phyloP scores from a whole-genome alignment of 768 basidiomycete genomes.

The Dictyophora rubrovolvata region DNA sequence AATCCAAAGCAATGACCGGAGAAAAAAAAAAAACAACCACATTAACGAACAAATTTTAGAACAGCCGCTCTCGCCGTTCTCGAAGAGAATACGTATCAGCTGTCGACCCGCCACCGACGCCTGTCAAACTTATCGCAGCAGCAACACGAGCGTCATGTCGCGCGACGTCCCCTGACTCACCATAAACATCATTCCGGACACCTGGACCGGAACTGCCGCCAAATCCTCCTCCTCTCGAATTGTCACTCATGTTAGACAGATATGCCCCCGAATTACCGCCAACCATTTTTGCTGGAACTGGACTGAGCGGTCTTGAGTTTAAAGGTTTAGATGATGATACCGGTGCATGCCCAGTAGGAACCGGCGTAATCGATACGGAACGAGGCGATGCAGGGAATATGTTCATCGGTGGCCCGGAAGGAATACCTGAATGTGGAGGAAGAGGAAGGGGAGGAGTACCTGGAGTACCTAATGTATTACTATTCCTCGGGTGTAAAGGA shows the following conservation, averaged over 20 bases:
- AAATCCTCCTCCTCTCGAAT: not conserved
- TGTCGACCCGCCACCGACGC: constrained; percentile 3
- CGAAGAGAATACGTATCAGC: not conserved
- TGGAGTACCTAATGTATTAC: not conserved
- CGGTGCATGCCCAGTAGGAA: constrained; percentile 1
- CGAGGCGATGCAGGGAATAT: constrained; percentile 3
- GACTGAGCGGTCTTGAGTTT: constrained; percentile 6
- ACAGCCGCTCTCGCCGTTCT: constrained; percentile 6
- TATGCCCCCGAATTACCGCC: not conserved
- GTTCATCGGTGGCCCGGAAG: not conserved
- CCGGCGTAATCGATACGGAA: constrained; percentile 4
- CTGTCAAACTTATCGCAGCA: not conserved
- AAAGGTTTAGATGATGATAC: constrained; percentile 2
- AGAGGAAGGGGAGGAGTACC: not conserved
- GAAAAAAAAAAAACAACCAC: not conserved
- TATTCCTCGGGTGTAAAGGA: not conserved
- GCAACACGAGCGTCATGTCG: not conserved
- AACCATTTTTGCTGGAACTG: constrained; percentile 3
- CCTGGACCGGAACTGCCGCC: not conserved
- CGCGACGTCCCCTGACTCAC: not conserved
- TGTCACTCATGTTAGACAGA: not conserved
- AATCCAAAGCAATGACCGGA: not conserved
- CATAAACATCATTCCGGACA: not conserved
- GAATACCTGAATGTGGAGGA: not conserved
- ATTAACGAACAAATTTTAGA: not conserved